A percentile compares a stretch with the other conserved stretches of the same genome.
Evolutionary conservation across 2,329 filamentous ascomycete species (phyloP).

Genomic region (Monosporascus sp.): DNA sequence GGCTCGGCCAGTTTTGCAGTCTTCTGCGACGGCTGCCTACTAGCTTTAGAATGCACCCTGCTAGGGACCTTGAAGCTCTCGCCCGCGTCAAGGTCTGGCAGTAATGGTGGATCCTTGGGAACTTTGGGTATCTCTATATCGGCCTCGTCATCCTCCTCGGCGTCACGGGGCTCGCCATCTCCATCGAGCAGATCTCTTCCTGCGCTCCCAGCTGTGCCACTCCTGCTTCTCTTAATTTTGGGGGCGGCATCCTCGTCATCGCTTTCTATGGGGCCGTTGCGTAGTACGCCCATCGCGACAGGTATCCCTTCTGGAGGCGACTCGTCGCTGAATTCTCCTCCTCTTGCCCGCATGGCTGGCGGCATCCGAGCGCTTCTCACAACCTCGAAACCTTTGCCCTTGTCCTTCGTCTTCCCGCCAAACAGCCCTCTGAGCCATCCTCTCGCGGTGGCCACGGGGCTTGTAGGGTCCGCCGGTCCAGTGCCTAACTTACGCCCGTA

Average conservation of each 20-base stretch:
- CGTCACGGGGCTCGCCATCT: slow-evolving; percentile 39
- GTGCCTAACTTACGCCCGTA: slow-evolving; percentile 84
- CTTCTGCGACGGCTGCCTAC: slow-evolving; percentile 34
- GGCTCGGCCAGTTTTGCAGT: slow-evolving; percentile 25
- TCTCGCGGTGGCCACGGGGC: slow-evolving; percentile 80
- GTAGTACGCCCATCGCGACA: slow-evolving; percentile 55
- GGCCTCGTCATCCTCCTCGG: slow-evolving; percentile 37
- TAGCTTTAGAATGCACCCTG: slow-evolving; percentile 55
- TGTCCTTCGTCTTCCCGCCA: slow-evolving; percentile 84
- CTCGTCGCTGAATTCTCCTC: slow-evolving; percentile 56
- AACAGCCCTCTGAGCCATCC: slow-evolving; percentile 82
- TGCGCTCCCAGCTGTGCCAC: slow-evolving; percentile 25
- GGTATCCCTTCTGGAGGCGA: slow-evolving; percentile 63
- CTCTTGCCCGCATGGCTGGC: slow-evolving; percentile 59
- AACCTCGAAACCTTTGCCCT: slow-evolving; percentile 94
- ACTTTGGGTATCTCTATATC: slow-evolving; percentile 33
- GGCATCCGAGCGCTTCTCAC: slow-evolving; percentile 86
- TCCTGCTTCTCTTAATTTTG: slow-evolving; percentile 25
- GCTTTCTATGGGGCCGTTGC: slow-evolving; percentile 59
- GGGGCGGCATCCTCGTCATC: slow-evolving; percentile 49
- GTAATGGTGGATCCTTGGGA: slow-evolving; percentile 45
- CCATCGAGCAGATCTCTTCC: slow-evolving; percentile 40
- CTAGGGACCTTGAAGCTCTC: slow-evolving; percentile 60
- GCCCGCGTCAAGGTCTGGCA: slow-evolving; percentile 56
- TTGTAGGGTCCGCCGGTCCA: slow-evolving; percentile 89